phyloP scores from a whole-genome alignment of 2,329 filamentous ascomycete species.

The Ilyonectria mors-panacis region DNA sequence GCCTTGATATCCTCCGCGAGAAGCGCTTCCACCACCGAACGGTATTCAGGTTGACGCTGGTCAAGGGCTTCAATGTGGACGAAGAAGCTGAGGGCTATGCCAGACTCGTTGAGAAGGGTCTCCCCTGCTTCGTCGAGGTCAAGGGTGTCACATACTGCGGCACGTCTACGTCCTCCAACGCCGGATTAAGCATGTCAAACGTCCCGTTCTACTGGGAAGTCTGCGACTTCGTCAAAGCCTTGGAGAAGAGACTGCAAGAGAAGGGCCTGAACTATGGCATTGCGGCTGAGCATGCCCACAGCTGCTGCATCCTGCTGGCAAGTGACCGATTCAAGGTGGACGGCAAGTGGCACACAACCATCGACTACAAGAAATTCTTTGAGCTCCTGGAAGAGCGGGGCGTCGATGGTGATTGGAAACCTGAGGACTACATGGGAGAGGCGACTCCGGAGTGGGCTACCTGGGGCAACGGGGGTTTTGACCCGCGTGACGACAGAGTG shows the following conservation, averaged over 20 bases:
- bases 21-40: slow-evolving; percentile 90
- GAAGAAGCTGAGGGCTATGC: slow-evolving; percentile 94
- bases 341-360: slow-evolving; percentile 90
- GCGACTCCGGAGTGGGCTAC: slow-evolving; percentile 94
- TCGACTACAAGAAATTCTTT: slow-evolving; percentile 93
- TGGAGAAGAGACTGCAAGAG: slow-evolving; percentile 77
- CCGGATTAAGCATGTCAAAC: slow-evolving; percentile 95
- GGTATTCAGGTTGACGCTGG: slow-evolving; percentile 93
- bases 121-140: slow-evolving; percentile 94
- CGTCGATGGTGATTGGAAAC: slow-evolving; percentile 78
- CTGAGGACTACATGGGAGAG: slow-evolving; percentile 91
- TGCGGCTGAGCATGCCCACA: slow-evolving; percentile 94
- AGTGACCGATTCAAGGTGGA: slow-evolving; percentile 83
- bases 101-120: slow-evolving; percentile 85
- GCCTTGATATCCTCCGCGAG: slow-evolving; percentile 89
- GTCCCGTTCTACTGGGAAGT: slow-evolving; percentile 97
- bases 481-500: slow-evolving; percentile 89
- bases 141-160: slow-evolving; percentile 99
- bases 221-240: slow-evolving; percentile 82
- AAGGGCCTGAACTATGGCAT: slow-evolving; percentile 89
- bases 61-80: slow-evolving; percentile 98
- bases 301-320: slow-evolving; percentile 90
- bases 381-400: slow-evolving; percentile 80
- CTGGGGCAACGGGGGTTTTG: slow-evolving; percentile 95
- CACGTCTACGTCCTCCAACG: slow-evolving; percentile 85